A percentile compares a stretch with the other conserved stretches of the same genome.
Evolutionary conservation across 441 rosid genomes (phyloP).

Genomic region (Bocquillonia castaneifolia): DNA sequence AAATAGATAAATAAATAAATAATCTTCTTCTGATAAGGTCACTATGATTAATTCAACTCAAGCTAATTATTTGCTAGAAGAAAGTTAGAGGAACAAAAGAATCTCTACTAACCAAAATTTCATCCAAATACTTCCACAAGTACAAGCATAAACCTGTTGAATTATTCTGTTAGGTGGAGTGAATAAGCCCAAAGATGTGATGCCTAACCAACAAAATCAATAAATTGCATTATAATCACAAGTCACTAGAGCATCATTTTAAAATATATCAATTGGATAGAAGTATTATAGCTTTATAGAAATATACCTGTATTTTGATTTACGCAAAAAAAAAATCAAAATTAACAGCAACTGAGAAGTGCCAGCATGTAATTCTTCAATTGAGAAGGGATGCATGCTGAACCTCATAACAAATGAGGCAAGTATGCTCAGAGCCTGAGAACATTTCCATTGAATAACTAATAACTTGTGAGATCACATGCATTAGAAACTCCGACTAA

Average conservation of each 20-base stretch:
- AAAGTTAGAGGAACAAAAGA: background rate
- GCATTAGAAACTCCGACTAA: background rate
- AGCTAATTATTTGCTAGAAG: too few species aligned
- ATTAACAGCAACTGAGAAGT: background rate
- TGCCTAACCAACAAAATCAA: background rate
- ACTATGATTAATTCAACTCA: background rate
- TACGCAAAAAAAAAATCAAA: background rate
- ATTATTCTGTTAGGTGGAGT: background rate
- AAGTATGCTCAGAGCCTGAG: background rate
- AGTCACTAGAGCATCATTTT: background rate
- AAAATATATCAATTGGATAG: background rate
- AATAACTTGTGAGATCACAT: background rate
- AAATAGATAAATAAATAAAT: background rate
- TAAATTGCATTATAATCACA: background rate
- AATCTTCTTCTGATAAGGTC: background rate
- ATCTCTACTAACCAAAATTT: background rate
- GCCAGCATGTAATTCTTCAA: background rate
- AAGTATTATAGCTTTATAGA: background rate
- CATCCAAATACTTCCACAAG: background rate
- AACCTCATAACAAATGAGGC: background rate
- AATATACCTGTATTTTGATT: constrained; percentile 12
- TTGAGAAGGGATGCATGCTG: background rate
- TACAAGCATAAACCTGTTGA: background rate
- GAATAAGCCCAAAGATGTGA: background rate
- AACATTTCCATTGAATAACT: background rate